Evolutionary conservation across 2,329 filamentous ascomycete genomes (phyloP).

Genomic region (Exserohilum turcica): DNA sequence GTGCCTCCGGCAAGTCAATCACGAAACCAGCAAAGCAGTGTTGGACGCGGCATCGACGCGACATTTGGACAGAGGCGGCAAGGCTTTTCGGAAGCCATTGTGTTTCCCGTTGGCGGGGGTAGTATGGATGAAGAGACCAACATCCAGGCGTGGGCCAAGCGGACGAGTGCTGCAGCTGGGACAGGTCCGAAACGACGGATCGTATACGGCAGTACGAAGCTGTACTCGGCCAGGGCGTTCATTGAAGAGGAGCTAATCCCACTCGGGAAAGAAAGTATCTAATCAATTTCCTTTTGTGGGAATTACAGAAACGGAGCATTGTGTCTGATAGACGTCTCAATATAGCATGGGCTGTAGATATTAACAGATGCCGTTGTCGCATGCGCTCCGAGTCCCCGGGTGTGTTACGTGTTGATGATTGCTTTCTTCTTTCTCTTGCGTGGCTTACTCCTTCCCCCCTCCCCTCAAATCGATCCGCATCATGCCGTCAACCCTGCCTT

Average conservation of each 20-base stretch:
- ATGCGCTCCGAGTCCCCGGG: not conserved
- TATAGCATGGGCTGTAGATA: not conserved
- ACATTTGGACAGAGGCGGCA: slow-evolving; percentile 91
- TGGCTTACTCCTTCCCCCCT: not conserved
- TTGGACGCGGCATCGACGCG: slow-evolving; percentile 68
- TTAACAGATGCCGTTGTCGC: not conserved
- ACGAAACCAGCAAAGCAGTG: slow-evolving; percentile 49
- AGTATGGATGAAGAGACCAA: slow-evolving; percentile 99
- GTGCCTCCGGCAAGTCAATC: slow-evolving; percentile 77
- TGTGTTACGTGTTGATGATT: not conserved
- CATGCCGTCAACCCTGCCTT: not conserved
- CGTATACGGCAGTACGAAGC: slow-evolving; percentile 89
- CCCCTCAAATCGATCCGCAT: not conserved
- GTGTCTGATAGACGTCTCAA: not conserved
- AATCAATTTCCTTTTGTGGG: not conserved
- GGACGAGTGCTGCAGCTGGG: slow-evolving; percentile 64
- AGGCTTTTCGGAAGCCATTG: slow-evolving; percentile 85
- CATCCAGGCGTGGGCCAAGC: slow-evolving; percentile 89
- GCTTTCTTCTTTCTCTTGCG: not conserved
- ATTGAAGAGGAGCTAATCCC: slow-evolving; percentile 61
- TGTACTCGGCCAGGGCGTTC: slow-evolving; percentile 68
- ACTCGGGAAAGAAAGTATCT: slow-evolving; percentile 59
- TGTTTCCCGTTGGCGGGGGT: slow-evolving; percentile 91
- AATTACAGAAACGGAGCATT: not conserved
- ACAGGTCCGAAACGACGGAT: slow-evolving; percentile 74